These are phyloP conservation scores for Exophiala sp. DNA, from an alignment of 2,329 filamentous ascomycete species.

Conservation along the genomic window DNA sequence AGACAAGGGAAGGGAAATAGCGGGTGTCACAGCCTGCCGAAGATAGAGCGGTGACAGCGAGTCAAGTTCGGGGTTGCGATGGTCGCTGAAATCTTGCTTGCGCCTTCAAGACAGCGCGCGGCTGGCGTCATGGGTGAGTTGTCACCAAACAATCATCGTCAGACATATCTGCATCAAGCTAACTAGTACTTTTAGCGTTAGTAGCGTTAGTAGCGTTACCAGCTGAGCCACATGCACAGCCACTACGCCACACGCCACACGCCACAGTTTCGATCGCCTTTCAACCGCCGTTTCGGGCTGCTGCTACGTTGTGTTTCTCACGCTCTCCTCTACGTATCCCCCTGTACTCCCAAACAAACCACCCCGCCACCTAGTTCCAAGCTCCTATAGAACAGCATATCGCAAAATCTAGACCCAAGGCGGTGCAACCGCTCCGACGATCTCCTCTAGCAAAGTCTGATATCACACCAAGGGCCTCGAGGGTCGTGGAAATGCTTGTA, in stretches of 20 bases:
- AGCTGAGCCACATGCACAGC: background rate
- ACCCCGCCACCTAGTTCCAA: background rate
- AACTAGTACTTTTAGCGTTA: background rate
- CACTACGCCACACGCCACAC: constrained; percentile 7
- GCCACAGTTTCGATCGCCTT: background rate
- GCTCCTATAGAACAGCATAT: background rate
- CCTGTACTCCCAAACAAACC: background rate
- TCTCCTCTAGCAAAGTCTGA: constrained; percentile 1
- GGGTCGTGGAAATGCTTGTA: constrained; percentile 52
- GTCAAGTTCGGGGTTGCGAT: constrained; percentile 2
- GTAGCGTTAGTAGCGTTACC: background rate
- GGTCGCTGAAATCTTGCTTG: constrained; percentile 15
- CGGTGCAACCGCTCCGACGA: constrained; percentile 9
- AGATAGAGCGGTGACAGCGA: constrained; percentile 10
- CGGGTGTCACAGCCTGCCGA: background rate
- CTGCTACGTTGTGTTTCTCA: background rate
- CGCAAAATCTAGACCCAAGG: constrained; percentile 11
- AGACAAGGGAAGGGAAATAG: background rate
- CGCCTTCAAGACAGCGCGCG: constrained; percentile 10
- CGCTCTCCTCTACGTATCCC: background rate
- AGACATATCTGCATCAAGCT: background rate
- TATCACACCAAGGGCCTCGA: constrained; percentile 4
- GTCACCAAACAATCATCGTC: too few species aligned
- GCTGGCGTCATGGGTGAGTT: constrained; percentile 11
- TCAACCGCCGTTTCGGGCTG: background rate